A percentile compares a stretch with the other conserved stretches of the same genome.
phyloP scores from a whole-genome alignment of 345 rosid species.

The Erodium maritimum region DNA sequence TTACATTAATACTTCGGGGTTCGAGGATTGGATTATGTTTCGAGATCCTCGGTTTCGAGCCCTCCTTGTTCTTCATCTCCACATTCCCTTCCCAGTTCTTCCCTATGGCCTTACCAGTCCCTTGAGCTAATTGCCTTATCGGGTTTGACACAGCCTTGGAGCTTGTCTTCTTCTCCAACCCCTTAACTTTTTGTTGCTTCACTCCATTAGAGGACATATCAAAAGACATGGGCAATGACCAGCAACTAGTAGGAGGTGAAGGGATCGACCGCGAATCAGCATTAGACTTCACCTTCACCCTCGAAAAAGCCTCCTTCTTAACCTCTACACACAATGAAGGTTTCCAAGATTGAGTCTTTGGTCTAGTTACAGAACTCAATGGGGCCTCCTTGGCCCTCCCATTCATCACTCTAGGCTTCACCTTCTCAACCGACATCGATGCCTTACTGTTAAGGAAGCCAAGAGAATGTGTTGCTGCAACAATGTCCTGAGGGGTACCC shows the following conservation, averaged over 20 bases:
- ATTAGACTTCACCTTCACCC: constrained; percentile 45
- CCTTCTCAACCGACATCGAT: constrained; percentile 37
- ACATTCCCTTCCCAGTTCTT: constrained; percentile 97
- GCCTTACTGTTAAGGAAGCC: constrained; percentile 51
- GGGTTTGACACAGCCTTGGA: constrained; percentile 27
- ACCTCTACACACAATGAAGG: constrained; percentile 29
- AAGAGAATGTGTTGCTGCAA: constrained; percentile 65
- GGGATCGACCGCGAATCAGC: constrained; percentile 79
- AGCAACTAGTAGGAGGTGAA: constrained; percentile 80
- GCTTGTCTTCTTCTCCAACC: constrained; percentile 36
- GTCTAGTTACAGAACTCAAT: constrained; percentile 26
- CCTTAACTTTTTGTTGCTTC: constrained; percentile 58
- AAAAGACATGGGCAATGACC: constrained; percentile 72
- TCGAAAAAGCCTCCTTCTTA: constrained; percentile 44
- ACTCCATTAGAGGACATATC: constrained; percentile 76
- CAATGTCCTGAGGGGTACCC: constrained; percentile 90
- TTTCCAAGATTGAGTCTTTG: constrained; percentile 46
- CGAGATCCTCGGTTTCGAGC: constrained; percentile 25
- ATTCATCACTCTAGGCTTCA: constrained; percentile 38
- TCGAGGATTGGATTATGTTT: constrained; percentile 47
- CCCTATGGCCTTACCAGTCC: constrained; percentile 85
- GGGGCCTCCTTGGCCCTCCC: constrained; percentile 41
- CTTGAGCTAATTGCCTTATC: constrained; percentile 52
- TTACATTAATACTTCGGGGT: constrained; percentile 50
- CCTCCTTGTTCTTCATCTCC: constrained; percentile 50